phyloP scores from a whole-genome alignment of 352 stramenopile genomes.

The Phytophthora syringae region DNA sequence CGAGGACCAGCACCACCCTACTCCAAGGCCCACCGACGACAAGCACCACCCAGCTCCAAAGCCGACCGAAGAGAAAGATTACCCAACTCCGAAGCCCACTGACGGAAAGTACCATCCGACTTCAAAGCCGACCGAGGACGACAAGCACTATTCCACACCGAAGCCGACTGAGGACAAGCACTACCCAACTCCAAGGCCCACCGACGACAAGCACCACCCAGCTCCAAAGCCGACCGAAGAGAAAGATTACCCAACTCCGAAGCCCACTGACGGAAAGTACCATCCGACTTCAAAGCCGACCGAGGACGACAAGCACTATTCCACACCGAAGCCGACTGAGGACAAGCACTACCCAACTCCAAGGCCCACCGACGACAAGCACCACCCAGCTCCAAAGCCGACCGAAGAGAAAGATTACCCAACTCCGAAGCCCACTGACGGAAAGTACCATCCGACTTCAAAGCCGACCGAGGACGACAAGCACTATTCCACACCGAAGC shows the following conservation, averaged over 20 bases:
- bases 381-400: too few species aligned
- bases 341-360: neutral
- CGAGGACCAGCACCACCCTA: slow-evolving; percentile 12
- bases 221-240: slow-evolving; percentile 3
- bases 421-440: slow-evolving; percentile 15
- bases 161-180: slow-evolving; percentile 13
- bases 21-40: slow-evolving; percentile 7
- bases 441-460: neutral
- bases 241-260: slow-evolving; percentile 3
- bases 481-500: slow-evolving; percentile 10
- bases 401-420: too few species aligned
- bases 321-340: too few species aligned
- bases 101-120: neutral
- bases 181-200: slow-evolving; percentile 12
- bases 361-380: neutral
- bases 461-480: slow-evolving; percentile 1
- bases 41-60: slow-evolving; percentile 10
- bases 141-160: slow-evolving; percentile 3
- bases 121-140: neutral
- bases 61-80: too few species aligned
- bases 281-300: neutral
- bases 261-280: slow-evolving; percentile 3
- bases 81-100: slow-evolving; percentile 20
- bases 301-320: too few species aligned
- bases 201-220: slow-evolving; percentile 9